Conservation (phyloP, 345 rosid species). For the Heritiera fomes region DNA sequence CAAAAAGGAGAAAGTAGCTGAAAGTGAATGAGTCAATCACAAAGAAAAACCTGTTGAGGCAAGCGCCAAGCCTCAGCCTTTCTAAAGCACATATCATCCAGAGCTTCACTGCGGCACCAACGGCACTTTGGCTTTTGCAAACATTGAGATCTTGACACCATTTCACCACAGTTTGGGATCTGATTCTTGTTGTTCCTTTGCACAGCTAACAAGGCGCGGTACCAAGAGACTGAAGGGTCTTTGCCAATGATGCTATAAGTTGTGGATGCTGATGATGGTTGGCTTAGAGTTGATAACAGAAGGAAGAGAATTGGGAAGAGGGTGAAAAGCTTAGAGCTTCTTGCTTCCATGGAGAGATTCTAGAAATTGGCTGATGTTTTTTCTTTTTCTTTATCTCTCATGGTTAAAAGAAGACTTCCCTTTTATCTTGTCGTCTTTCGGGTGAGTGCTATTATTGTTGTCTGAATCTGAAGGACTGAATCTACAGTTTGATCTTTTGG, state of each 20-base stretch:
- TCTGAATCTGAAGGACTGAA: neutral
- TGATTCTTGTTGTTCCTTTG: conserved; percentile 38
- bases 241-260: neutral
- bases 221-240: conserved; percentile 10
- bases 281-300: conserved; percentile 2
- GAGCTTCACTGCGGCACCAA: conserved; percentile 76
- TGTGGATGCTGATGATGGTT: conserved; percentile 17
- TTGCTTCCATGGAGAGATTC: conserved; percentile 22
- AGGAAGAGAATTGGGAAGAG: conserved; percentile 26
- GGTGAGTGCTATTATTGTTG: neutral
- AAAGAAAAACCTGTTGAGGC: conserved; percentile 69
- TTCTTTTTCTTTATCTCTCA: neutral
- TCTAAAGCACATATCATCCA: conserved; percentile 70
- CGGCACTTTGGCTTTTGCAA: conserved; percentile 50
- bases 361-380: neutral
- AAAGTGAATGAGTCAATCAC: conserved; percentile 33
- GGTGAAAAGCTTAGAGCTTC: conserved; percentile 22
- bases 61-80: conserved; percentile 67
- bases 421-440: neutral
- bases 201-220: conserved; percentile 35
- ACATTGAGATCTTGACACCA: conserved; percentile 65
- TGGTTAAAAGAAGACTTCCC: neutral
- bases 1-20: neutral
- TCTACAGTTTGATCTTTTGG: neutral
- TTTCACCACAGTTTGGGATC: conserved; percentile 52